phyloP scores from a whole-genome alignment of 495 filamentous ascomycete genomes.

The Podospora australis region DNA sequence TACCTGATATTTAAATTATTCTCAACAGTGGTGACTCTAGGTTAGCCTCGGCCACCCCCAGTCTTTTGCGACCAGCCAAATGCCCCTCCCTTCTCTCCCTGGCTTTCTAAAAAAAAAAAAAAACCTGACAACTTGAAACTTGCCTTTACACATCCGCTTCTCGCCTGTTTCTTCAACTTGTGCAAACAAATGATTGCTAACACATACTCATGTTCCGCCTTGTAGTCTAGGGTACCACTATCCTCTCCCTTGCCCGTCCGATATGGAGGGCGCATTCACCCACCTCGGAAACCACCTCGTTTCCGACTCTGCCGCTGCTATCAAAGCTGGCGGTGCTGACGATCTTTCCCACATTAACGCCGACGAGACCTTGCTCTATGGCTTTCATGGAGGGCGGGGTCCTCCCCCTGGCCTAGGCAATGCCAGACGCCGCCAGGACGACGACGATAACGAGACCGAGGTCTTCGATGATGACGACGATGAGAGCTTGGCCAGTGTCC shows the following conservation, averaged over 20 bases:
- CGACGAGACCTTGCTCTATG: conserved; percentile 67
- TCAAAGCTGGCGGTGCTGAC: conserved; percentile 60
- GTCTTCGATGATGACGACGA: conserved; percentile 83
- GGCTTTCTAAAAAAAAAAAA: too few species aligned
- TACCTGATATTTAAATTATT: conserved; percentile 4
- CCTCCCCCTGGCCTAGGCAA: conserved; percentile 43
- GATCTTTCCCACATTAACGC: conserved; percentile 62
- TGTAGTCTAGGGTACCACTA: conserved; percentile 10
- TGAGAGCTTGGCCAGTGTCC: conserved; percentile 84
- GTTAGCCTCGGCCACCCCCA: conserved; percentile 8
- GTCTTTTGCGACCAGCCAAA: too few species aligned
- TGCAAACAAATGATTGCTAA: too few species aligned
- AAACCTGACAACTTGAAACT: too few species aligned
- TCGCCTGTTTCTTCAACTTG: too few species aligned
- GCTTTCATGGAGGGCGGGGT: conserved; percentile 55
- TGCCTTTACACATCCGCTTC: too few species aligned
- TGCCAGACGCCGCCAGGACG: conserved; percentile 58
- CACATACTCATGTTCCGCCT: not conserved
- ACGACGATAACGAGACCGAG: conserved; percentile 79
- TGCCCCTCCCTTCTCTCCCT: not conserved
- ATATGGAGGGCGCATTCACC: conserved; percentile 80
- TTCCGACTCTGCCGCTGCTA: conserved; percentile 63
- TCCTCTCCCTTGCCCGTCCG: conserved; percentile 12
- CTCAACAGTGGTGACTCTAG: conserved; percentile 11
- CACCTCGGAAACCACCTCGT: conserved; percentile 78